Conservation (phyloP, 2,329 filamentous ascomycete species). For the Neopestalotiopsis clavispora region DNA sequence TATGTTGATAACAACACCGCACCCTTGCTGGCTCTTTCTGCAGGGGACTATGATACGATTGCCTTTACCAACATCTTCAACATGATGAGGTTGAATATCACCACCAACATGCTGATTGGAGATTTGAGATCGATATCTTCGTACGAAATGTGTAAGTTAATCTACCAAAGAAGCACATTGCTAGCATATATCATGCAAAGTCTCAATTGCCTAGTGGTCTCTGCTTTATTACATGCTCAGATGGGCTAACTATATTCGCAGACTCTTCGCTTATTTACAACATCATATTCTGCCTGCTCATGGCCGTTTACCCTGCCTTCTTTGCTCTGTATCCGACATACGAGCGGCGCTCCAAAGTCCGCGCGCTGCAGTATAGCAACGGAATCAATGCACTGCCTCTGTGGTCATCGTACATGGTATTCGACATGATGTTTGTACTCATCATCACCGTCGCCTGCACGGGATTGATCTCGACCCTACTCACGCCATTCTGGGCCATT, state of each 20-base stretch:
- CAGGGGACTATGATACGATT: background rate
- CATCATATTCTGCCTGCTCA: slow-evolving; percentile 39
- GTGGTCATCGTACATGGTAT: slow-evolving; percentile 67
- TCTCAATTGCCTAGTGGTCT: background rate
- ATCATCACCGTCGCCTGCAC: slow-evolving; percentile 45
- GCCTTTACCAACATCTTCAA: slow-evolving; percentile 27
- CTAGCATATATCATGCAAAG: no score
- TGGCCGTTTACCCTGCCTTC: slow-evolving; percentile 67
- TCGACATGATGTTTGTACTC: slow-evolving; percentile 67
- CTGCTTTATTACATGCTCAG: background rate
- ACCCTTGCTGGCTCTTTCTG: slow-evolving; percentile 24
- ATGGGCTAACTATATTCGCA: background rate
- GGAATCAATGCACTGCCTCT: slow-evolving; percentile 66
- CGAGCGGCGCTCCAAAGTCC: slow-evolving; percentile 65
- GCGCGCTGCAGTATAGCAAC: slow-evolving; percentile 72
- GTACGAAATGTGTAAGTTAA: slow-evolving; percentile 1
- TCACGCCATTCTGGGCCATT: slow-evolving; percentile 58
- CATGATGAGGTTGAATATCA: slow-evolving; percentile 23
- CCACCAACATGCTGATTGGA: slow-evolving; percentile 17
- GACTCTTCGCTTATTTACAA: slow-evolving; percentile 26
- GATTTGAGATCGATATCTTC: background rate
- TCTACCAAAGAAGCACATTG: background rate
- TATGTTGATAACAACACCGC: slow-evolving; percentile 26
- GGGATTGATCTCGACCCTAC: slow-evolving; percentile 57
- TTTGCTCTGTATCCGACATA: slow-evolving; percentile 70